phyloP scores from a whole-genome alignment of 345 rosid genomes.

The Gossypium longicalyx region DNA sequence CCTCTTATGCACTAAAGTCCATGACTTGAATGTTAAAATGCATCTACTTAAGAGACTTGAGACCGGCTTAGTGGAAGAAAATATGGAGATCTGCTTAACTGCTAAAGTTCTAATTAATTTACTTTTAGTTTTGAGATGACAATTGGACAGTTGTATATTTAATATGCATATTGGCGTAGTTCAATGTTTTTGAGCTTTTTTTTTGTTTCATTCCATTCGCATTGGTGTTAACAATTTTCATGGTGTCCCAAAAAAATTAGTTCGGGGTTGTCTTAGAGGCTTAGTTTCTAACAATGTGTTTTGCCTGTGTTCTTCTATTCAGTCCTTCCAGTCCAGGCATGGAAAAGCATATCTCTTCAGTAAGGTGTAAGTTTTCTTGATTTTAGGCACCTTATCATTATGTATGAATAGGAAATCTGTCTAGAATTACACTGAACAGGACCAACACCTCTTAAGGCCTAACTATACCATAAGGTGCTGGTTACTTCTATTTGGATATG shows the following conservation, averaged over 20 bases:
- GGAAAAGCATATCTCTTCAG: slow-evolving; percentile 97
- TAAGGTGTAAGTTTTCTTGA: slow-evolving; percentile 85
- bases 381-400: slow-evolving; percentile 20
- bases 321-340: slow-evolving; percentile 86
- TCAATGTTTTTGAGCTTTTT: neutral
- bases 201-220: neutral
- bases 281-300: slow-evolving; percentile 31
- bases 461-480: slow-evolving; percentile 3
- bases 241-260: neutral
- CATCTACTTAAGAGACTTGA: neutral
- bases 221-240: neutral
- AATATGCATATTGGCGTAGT: neutral
- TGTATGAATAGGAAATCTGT: slow-evolving; percentile 1
- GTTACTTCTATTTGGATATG: neutral
- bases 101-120: neutral
- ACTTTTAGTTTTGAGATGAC: neutral
- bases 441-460: neutral
- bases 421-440: neutral
- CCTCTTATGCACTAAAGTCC: neutral
- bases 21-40: neutral
- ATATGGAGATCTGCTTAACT: neutral
- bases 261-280: slow-evolving; percentile 18
- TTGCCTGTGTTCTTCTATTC: slow-evolving; percentile 37
- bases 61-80: neutral
- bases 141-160: neutral